Evolutionary conservation across 1,139 yeast genomes (phyloP).

Genomic region (Blastobotrys indianensis): DNA sequence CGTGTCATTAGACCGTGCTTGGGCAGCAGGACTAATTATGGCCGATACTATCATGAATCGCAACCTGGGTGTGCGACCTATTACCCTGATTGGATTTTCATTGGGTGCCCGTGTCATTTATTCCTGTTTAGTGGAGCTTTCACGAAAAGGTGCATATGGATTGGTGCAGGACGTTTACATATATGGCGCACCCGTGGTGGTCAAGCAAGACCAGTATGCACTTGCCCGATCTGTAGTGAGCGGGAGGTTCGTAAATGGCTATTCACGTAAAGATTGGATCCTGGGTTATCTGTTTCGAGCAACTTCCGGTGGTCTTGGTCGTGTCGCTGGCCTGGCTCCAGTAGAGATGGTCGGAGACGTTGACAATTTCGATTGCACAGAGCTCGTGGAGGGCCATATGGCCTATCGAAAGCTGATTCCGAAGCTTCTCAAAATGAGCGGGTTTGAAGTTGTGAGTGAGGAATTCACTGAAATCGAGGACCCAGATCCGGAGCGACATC

Average conservation of each 20-base stretch:
- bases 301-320: constrained; percentile 86
- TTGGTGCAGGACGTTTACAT: constrained; percentile 81
- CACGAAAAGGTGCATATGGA: constrained; percentile 82
- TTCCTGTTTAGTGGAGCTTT: constrained; percentile 82
- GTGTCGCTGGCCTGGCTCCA: constrained; percentile 85
- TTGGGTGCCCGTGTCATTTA: constrained; percentile 89
- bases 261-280: constrained; percentile 91
- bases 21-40: constrained; percentile 88
- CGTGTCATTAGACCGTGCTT: constrained; percentile 92
- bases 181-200: constrained; percentile 85
- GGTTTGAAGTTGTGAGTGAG: constrained; percentile 81
- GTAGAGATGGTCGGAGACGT: constrained; percentile 55
- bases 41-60: constrained; percentile 88
- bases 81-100: constrained; percentile 89
- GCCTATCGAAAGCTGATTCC: constrained; percentile 93
- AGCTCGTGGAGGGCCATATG: constrained; percentile 91
- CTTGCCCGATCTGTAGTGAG: constrained; percentile 82
- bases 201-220: constrained; percentile 70
- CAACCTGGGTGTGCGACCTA: constrained; percentile 87
- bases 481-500: constrained; percentile 84
- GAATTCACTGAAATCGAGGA: constrained; percentile 95
- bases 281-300: constrained; percentile 93
- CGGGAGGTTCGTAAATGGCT: constrained; percentile 87
- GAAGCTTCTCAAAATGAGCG: constrained; percentile 55
- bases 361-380: constrained; percentile 85